Evolutionary conservation across 768 basidiomycete genomes (phyloP).

Genomic region (Leucosporidium creatinivorum): DNA sequence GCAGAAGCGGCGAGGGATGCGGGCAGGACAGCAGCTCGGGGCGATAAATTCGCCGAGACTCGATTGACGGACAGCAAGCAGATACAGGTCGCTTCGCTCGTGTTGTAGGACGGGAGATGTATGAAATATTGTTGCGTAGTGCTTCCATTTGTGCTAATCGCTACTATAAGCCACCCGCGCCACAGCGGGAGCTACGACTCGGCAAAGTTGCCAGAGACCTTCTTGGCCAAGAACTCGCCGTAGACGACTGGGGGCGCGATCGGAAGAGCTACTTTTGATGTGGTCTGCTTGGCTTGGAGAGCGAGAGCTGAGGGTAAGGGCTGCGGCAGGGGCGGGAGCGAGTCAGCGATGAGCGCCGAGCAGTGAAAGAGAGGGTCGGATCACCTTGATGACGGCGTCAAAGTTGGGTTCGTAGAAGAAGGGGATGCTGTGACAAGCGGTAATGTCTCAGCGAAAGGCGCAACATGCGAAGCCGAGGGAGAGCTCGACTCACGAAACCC

Average conservation of each 20-base stretch:
- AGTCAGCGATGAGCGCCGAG: not conserved
- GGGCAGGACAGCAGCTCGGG: too few relatives aligned
- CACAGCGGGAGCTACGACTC: too few relatives aligned
- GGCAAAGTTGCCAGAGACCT: constrained; percentile 65
- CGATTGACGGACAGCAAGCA: too few relatives aligned
- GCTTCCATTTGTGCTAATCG: too few relatives aligned
- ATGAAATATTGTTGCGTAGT: too few relatives aligned
- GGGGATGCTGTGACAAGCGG: constrained; percentile 53
- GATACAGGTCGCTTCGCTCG: too few relatives aligned
- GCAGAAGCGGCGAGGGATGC: too few relatives aligned
- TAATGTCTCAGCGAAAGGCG: not conserved
- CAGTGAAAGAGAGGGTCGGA: fast-evolving
- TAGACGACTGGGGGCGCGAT: constrained; percentile 51
- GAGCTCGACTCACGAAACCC: constrained; percentile 57
- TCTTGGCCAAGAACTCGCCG: constrained; percentile 66
- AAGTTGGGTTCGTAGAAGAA: constrained; percentile 95
- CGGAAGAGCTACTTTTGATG: constrained; percentile 26
- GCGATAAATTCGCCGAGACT: too few relatives aligned
- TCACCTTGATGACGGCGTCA: constrained; percentile 52
- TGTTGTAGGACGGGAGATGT: too few relatives aligned
- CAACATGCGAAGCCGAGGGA: not conserved
- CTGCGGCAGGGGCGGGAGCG: not conserved
- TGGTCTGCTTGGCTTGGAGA: constrained; percentile 37
- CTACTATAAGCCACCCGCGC: too few relatives aligned
- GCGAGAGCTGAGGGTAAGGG: constrained; percentile 60